phyloP scores from a whole-genome alignment of 2,329 filamentous ascomycete species.

The Alternaria consortialis region DNA sequence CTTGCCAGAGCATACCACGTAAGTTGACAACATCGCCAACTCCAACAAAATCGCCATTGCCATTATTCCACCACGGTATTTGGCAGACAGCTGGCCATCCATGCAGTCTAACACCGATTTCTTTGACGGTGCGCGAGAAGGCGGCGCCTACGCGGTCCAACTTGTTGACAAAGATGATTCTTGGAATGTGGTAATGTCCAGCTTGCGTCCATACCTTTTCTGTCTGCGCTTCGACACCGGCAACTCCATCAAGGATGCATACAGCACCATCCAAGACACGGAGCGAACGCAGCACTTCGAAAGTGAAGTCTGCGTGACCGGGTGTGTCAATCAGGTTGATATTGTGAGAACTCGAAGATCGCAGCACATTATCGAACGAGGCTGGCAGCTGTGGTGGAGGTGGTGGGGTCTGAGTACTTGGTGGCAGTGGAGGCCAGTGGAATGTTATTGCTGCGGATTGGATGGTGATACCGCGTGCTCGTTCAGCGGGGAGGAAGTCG shows the following conservation, averaged over 20 bases:
- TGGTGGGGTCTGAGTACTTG: slow-evolving; percentile 33
- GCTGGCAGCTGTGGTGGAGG: slow-evolving; percentile 41
- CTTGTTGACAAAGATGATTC: slow-evolving; percentile 85
- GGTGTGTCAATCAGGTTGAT: slow-evolving; percentile 81
- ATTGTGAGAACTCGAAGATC: slow-evolving; percentile 64
- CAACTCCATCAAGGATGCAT: slow-evolving; percentile 92
- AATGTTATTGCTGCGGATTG: slow-evolving; percentile 97
- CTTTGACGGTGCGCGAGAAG: slow-evolving; percentile 85
- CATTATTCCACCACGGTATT: slow-evolving; percentile 88
- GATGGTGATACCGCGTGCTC: slow-evolving; percentile 93
- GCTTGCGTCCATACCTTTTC: slow-evolving; percentile 96
- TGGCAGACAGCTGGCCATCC: slow-evolving; percentile 92
- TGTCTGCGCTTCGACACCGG: slow-evolving; percentile 94
- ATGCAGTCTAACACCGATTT: slow-evolving; percentile 80
- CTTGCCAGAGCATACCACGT: slow-evolving; percentile 77
- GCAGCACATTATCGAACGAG: slow-evolving; percentile 48
- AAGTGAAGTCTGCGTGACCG: slow-evolving; percentile 96
- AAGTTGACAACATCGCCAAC: slow-evolving; percentile 84
- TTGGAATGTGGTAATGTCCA: slow-evolving; percentile 82
- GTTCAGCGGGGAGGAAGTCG: slow-evolving; percentile 92
- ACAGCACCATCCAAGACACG: slow-evolving; percentile 88
- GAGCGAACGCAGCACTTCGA: slow-evolving; percentile 91
- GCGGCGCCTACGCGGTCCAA: slow-evolving; percentile 82
- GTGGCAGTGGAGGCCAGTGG: slow-evolving; percentile 77
- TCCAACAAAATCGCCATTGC: slow-evolving; percentile 78